phyloP scores from a whole-genome alignment of 306 rosid genomes.

The Dryas drummondii region DNA sequence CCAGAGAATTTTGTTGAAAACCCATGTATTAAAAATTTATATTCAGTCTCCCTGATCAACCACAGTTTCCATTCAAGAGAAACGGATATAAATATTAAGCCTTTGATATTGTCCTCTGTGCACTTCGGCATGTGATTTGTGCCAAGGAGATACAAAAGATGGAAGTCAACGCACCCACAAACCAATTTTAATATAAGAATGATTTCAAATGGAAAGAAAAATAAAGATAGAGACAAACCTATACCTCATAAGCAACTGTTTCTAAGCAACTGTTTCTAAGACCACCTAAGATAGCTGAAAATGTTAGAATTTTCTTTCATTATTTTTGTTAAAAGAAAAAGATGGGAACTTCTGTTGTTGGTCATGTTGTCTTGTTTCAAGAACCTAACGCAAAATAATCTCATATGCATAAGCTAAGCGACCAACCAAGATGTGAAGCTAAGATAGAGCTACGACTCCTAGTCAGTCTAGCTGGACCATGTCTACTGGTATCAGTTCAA shows the following conservation, averaged over 20 bases:
- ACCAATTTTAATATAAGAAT: background rate
- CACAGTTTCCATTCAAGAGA: background rate
- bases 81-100: background rate
- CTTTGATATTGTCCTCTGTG: background rate
- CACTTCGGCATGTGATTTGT: background rate
- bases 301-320: background rate
- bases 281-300: background rate
- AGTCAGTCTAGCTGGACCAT: background rate
- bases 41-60: background rate
- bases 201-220: too few species aligned
- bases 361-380: background rate
- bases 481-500: background rate
- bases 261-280: conserved; percentile 1
- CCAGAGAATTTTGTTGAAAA: background rate
- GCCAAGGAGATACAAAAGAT: background rate
- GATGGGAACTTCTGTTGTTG: background rate
- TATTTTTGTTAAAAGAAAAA: background rate
- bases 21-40: background rate
- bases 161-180: background rate
- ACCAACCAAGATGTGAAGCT: background rate
- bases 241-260: background rate
- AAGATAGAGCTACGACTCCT: background rate
- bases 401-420: background rate
- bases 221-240: background rate
- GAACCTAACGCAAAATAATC: background rate